phyloP scores from a whole-genome alignment of 345 rosid species.

The Capsella bursapastoris region DNA sequence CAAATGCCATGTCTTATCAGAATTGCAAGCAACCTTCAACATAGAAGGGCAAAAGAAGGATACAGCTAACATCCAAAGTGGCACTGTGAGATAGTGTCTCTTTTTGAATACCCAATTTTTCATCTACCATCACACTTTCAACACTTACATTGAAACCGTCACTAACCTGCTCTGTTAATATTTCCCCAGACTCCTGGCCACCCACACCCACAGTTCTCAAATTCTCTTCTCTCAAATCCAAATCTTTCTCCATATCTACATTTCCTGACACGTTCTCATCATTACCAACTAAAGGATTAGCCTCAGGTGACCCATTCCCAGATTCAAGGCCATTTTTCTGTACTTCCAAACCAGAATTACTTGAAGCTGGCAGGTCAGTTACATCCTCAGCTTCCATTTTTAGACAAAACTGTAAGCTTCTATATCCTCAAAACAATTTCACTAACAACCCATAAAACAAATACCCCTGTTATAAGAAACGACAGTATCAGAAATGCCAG shows the following conservation, averaged over 20 bases:
- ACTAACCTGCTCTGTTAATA: conserved; percentile 46
- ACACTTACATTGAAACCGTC: conserved; percentile 46
- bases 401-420: conserved; percentile 2
- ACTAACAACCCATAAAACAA: conserved; percentile 20
- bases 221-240: conserved; percentile 41
- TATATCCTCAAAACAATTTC: conserved; percentile 23
- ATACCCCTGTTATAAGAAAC: conserved; percentile 34
- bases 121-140: conserved; percentile 47
- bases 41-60: conserved; percentile 52
- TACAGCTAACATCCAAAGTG: conserved; percentile 58
- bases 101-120: conserved; percentile 39
- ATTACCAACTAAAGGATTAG: conserved; percentile 35
- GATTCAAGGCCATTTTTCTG: conserved; percentile 47
- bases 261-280: conserved; percentile 24
- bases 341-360: conserved; percentile 40
- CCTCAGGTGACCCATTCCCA: conserved; percentile 49
- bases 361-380: conserved; percentile 42
- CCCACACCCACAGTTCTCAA: conserved; percentile 44
- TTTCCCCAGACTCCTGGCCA: conserved; percentile 35
- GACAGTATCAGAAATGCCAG: neutral
- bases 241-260: conserved; percentile 34
- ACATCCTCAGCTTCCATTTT: conserved; percentile 58
- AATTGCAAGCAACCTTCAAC: conserved; percentile 23
- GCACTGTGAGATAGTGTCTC: conserved; percentile 36
- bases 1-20: neutral